These are phyloP conservation scores for Hibiscus syriacus DNA, from an alignment of 345 rosid genomes.

Conservation along the genomic window DNA sequence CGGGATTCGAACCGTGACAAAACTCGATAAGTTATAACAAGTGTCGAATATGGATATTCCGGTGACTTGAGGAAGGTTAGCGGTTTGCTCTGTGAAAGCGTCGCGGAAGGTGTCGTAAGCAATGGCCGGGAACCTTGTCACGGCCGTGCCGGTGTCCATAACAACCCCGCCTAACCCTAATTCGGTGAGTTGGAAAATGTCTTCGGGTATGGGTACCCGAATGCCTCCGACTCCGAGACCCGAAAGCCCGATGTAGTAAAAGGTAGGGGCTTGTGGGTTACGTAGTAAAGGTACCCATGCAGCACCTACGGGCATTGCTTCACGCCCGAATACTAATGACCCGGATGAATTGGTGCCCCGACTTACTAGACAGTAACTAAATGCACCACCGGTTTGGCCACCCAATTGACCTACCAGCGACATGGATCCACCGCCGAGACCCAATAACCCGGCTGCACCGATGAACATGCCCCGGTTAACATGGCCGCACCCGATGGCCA, in stretches of 20 bases:
- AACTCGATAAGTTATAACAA: slow-evolving; percentile 58
- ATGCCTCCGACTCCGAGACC: slow-evolving; percentile 82
- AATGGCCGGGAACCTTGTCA: slow-evolving; percentile 58
- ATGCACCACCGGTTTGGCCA: slow-evolving; percentile 82
- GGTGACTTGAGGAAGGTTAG: slow-evolving; percentile 69
- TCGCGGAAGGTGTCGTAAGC: slow-evolving; percentile 72
- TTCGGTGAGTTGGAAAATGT: slow-evolving; percentile 37
- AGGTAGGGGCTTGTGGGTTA: slow-evolving; percentile 68
- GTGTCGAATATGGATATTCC: slow-evolving; percentile 87
- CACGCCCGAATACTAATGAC: slow-evolving; percentile 68
- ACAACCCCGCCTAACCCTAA: slow-evolving; percentile 77
- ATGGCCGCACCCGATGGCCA: slow-evolving; percentile 92
- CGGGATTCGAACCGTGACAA: slow-evolving; percentile 74
- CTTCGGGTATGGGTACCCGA: slow-evolving; percentile 51
- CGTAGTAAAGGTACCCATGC: slow-evolving; percentile 82
- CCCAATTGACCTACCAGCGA: slow-evolving; percentile 79
- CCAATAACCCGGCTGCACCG: slow-evolving; percentile 86
- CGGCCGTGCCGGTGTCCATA: slow-evolving; percentile 93
- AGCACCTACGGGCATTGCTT: slow-evolving; percentile 73
- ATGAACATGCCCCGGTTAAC: slow-evolving; percentile 82
- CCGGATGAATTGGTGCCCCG: slow-evolving; percentile 63
- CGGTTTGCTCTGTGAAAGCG: slow-evolving; percentile 51
- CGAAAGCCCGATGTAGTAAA: slow-evolving; percentile 65
- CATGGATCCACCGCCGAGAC: slow-evolving; percentile 82
- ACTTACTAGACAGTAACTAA: slow-evolving; percentile 77